These are phyloP conservation scores for Tuber umbilicatum DNA, from an alignment of 495 filamentous ascomycete genomes.

Conservation along the genomic window DNA sequence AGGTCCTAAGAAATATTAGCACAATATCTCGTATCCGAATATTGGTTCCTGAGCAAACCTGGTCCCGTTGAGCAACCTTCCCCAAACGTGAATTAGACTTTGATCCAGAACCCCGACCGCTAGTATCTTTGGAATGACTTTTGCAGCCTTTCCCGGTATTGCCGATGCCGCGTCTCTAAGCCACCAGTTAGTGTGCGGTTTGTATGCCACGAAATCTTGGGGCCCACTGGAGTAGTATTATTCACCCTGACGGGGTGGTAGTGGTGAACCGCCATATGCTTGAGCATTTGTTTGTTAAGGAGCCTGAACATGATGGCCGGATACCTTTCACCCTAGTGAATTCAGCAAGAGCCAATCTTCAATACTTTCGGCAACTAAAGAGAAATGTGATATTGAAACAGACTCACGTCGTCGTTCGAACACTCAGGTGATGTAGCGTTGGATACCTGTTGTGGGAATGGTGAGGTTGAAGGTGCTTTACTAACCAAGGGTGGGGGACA, in stretches of 20 bases:
- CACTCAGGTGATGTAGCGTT: too few species aligned
- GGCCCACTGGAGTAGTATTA: conserved; percentile 4
- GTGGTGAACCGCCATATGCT: background rate
- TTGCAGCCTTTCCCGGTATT: too few species aligned
- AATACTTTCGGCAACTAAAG: background rate
- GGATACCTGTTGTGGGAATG: too few species aligned
- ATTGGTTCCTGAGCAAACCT: too few species aligned
- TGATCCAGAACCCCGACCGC: too few species aligned
- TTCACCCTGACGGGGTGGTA: background rate
- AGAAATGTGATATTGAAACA: background rate
- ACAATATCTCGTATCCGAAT: background rate
- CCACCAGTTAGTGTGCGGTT: conserved; percentile 8
- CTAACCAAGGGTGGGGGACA: too few species aligned
- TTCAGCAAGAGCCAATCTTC: conserved; percentile 4
- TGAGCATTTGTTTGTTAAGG: conserved; percentile 7
- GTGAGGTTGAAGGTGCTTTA: too few species aligned
- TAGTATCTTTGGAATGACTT: background rate
- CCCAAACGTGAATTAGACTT: background rate
- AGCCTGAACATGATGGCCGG: conserved; percentile 9
- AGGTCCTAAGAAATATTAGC: background rate
- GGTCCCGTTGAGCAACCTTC: too few species aligned
- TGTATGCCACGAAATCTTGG: background rate
- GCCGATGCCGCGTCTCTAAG: conserved; percentile 2
- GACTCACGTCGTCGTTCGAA: background rate
- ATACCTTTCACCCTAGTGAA: conserved; percentile 2